phyloP scores from a whole-genome alignment of 108 stramenopile species.

The Nannochloropsis gaditana region DNA sequence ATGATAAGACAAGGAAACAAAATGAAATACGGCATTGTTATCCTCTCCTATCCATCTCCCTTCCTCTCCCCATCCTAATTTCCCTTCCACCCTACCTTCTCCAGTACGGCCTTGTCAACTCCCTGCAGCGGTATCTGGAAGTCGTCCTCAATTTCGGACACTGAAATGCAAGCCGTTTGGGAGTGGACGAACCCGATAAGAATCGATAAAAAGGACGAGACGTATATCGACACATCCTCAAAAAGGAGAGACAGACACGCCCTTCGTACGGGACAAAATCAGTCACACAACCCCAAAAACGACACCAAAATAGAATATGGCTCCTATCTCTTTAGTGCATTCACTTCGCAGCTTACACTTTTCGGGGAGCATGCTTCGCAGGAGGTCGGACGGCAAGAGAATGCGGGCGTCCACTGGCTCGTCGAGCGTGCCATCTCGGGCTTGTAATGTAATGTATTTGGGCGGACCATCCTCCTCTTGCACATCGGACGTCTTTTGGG shows the following conservation, averaged over 20 bases:
- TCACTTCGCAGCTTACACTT: background rate
- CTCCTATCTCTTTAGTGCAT: background rate
- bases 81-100: no score
- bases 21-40: no score
- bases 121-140: background rate
- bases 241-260: background rate
- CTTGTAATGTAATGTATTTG: background rate
- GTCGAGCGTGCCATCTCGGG: background rate
- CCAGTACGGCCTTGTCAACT: background rate
- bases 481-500: background rate
- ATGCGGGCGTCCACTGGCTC: background rate
- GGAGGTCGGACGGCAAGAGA: background rate
- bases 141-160: background rate
- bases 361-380: background rate
- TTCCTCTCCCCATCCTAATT: no score
- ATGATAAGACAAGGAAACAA: no score
- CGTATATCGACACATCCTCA: background rate
- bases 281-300: no score
- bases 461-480: background rate
- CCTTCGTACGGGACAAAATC: no score
- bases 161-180: background rate
- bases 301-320: background rate
- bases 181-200: background rate
- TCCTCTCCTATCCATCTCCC: no score
- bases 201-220: background rate